Base-by-base conservation (phyloP, 1,139 yeast species). In the Suhomyces bribrorum region DNA sequence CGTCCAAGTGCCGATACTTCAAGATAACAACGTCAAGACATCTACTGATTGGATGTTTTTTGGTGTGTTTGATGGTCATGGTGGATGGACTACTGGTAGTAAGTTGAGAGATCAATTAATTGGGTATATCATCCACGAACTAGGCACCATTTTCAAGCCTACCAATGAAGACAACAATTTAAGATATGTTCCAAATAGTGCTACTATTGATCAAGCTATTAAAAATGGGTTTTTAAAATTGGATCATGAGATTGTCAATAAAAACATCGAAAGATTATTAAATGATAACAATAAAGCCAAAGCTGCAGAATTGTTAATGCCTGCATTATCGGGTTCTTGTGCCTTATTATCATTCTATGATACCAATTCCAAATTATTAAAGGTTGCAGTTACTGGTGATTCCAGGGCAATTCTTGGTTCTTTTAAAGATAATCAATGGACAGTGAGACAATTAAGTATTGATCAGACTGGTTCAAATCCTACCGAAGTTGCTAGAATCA, bases 341-440 rank as follows among this genome's bases (percentile, higher is more conserved):
- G 97, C 95, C 0, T 70, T 92, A 44, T 70, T 92, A 45, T 81
- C 96, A 2, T 83, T 87, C 54, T 92, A 86, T 61, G 96, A 92
- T 59, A 81, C 96, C 2, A 75, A 77, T 41, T 73, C 88, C 26
- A 75, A 80, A 40, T 65, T 76, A 36, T 72, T 92, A 48, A 83
- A 88, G 50, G 96, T 92, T 22, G 98, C 98, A 0, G 95, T 90
- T 5, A 82, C 97, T 0, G 99, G 99, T 30, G 99, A 92, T 60
- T 90, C 97, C 0, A 75, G 98, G 46, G 97, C 97, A 0, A 77
- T 92, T 16, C 67, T 92, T 29, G 96, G 97, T 2, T 80, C 90
- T 2, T 71, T 79, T 38, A 77, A 76, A 45, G 79, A 73, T 34
- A 86, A 86, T 42, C 72, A 74, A 37, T 92, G 97, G 97, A 83